Evolutionary conservation across 352 stramenopile species (phyloP).

Genomic region (Phytophthora citrophthora): DNA sequence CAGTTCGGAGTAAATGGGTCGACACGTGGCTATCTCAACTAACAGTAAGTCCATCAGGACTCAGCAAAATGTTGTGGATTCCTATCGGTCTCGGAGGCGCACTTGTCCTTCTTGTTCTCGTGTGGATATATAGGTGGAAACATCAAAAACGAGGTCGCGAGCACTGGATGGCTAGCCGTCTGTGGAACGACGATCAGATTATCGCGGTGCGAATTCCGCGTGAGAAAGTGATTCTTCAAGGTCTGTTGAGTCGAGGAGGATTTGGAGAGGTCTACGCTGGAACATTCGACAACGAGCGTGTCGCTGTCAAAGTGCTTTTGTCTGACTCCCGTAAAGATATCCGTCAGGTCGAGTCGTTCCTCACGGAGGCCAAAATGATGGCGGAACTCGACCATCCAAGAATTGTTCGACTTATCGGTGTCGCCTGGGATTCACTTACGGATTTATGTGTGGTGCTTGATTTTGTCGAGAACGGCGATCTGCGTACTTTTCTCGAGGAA

Average conservation of each 20-base stretch:
- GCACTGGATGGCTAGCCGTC: no score
- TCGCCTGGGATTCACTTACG: constrained; percentile 10
- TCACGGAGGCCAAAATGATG: constrained; percentile 6
- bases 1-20: no score
- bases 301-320: constrained; percentile 15
- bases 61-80: no score
- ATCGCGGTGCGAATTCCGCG: constrained; percentile 10
- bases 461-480: constrained; percentile 5
- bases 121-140: no score
- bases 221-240: constrained; percentile 11
- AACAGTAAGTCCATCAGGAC: no score
- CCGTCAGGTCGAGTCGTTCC: constrained; percentile 6
- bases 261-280: constrained; percentile 15
- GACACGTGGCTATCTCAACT: no score
- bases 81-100: no score
- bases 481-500: neutral
- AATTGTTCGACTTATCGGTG: constrained; percentile 1
- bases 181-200: constrained; percentile 21
- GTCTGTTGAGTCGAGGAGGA: constrained; percentile 8
- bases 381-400: constrained; percentile 7
- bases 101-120: no score
- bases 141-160: no score
- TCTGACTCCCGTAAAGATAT: constrained; percentile 6
- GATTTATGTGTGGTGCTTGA: constrained; percentile 18
- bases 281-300: constrained; percentile 1